Evolutionary conservation across 805 yeast genomes (phyloP), one percentile per base, ranked within the genome.

Genomic region (Saccharomycopsis guyanensis): DNA sequence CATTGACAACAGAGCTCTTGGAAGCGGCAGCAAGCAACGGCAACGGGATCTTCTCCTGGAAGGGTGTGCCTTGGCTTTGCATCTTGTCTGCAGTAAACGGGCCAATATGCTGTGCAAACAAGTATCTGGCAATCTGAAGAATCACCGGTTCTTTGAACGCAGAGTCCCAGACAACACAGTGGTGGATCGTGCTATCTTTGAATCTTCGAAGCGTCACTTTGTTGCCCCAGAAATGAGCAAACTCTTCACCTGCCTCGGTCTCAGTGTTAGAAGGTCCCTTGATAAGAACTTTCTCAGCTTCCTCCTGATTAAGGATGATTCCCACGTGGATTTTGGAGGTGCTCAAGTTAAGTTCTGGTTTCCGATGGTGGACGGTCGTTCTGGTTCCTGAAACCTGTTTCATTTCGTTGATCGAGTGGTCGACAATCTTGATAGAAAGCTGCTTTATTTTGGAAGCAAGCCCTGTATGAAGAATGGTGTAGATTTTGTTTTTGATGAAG

Each of bases 211-310:
- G 70, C 12, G 93, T 86, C 0, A 95, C 79, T 54, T 77, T 82
- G 7, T 74, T 59, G 8, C 97, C 97, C 99, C 99, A 93, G 59
- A 93, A 89, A 4, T 76, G 66, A 54, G 84, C 76, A 67, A 93
- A 93, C 45, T 73, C 70, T 4, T 74, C 66, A n/a, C 80, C 76
- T 23, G 66, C 76, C 13, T 72, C 78, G 34, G 75, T 71, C 34
- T 75, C 75, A 12, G 69, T 69, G 53, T 80, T 78, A 33, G 69
- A 65, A 7, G 97, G 97, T 1, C 97, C 97, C 57, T 79, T 86
- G 1, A 95, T 86, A 1, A 93, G 86, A 38, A 86, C 65, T 63
- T 81, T 84, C 55, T 88, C 96, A 51, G 82, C 71, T 57, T 82
- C 86, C 5, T 72, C 75, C 4, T 93, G 70, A 57, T 89, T 78